A percentile compares a stretch with the other conserved stretches of the same genome.
Conservation (phyloP, 139 green algal genomes). For the Tetradesmus obliquus region DNA sequence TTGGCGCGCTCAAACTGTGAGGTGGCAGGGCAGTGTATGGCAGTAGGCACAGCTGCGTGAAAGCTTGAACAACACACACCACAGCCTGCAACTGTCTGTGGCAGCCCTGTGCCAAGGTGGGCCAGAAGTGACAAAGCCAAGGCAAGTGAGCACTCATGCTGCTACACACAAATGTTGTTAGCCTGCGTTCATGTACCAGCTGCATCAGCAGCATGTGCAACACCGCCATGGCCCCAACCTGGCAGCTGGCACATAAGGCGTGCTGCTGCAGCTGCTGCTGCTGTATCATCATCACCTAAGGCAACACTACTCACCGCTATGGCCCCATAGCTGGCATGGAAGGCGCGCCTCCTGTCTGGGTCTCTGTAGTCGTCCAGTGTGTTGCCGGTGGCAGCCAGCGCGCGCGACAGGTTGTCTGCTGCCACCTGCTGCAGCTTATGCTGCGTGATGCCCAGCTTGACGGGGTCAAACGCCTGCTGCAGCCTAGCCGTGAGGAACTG, state of each 20-base stretch:
- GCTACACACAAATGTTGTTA: neutral
- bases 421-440: neutral
- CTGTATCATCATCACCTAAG: neutral
- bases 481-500: neutral
- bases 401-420: neutral
- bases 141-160: too few species aligned
- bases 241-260: neutral
- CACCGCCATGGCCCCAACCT: neutral
- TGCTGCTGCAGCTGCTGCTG: neutral
- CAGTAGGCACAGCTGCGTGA: neutral
- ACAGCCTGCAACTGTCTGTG: too few species aligned
- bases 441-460: slow-evolving; percentile 18
- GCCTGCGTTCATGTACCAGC: neutral
- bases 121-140: too few species aligned
- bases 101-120: too few species aligned
- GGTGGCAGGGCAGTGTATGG: neutral
- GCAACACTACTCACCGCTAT: slow-evolving; percentile 4
- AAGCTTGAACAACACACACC: too few species aligned
- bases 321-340: neutral
- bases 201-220: neutral
- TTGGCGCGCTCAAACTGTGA: neutral
- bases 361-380: slow-evolving; percentile 15
- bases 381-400: neutral
- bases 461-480: neutral
- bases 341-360: slow-evolving; percentile 5